These are phyloP conservation scores for Solidago caesia DNA, from an alignment of 129 eudicot genomes.

Conservation along the genomic window DNA sequence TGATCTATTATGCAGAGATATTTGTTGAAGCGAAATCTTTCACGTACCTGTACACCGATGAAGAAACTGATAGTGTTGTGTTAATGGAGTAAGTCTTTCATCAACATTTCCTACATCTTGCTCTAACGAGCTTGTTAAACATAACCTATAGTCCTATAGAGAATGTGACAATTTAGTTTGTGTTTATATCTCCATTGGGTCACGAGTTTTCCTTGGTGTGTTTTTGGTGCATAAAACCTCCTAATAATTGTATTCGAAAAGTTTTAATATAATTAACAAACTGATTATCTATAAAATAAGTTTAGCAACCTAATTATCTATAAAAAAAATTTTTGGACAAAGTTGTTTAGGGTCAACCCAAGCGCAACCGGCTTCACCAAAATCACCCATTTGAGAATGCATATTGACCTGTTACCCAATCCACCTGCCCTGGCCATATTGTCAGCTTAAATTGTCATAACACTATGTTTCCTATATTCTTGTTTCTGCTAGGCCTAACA, in stretches of 20 bases:
- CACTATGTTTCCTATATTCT: slow-evolving; percentile 6
- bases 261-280: not conserved
- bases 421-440: not conserved
- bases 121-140: slow-evolving; percentile 4
- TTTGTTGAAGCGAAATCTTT: slow-evolving; percentile 64
- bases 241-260: not conserved
- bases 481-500: slow-evolving; percentile 55
- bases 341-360: not conserved
- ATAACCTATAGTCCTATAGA: not conserved
- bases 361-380: not conserved
- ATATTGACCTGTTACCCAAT: not conserved
- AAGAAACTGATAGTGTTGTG: slow-evolving; percentile 64
- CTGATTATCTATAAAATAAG: not conserved
- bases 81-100: slow-evolving; percentile 70
- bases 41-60: slow-evolving; percentile 80
- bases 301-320: too few species aligned
- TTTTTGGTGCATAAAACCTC: not conserved
- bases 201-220: not conserved
- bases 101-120: not conserved
- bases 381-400: not conserved
- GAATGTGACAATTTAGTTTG: not conserved
- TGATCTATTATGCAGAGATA: slow-evolving; percentile 53
- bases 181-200: not conserved
- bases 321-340: not conserved
- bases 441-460: not conserved